These are phyloP conservation scores for Marvania coccoides DNA, from an alignment of 139 green algal species.

Conservation along the genomic window DNA sequence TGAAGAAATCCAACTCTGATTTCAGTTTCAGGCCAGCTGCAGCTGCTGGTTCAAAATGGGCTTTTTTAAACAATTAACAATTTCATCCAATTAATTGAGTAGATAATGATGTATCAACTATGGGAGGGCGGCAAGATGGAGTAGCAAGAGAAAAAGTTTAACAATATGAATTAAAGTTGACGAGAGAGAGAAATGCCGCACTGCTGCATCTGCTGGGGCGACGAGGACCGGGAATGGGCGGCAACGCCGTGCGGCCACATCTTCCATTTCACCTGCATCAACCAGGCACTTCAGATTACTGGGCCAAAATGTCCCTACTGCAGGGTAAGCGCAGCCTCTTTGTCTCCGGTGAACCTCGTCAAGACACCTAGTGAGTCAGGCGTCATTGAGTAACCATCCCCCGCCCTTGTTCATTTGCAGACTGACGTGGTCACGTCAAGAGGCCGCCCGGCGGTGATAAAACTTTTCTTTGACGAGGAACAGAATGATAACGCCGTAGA, in stretches of 20 bases:
- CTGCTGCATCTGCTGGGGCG: background rate
- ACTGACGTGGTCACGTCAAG: background rate
- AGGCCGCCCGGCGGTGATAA: background rate
- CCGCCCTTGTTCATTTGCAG: background rate
- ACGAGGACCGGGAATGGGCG: background rate
- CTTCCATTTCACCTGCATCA: slow-evolving; percentile 16
- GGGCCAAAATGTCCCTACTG: slow-evolving; percentile 7
- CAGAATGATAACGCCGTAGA: background rate
- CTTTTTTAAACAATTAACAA: background rate
- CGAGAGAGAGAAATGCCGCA: background rate
- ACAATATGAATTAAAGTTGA: background rate
- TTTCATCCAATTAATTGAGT: background rate
- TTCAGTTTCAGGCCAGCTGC: too few relatives aligned
- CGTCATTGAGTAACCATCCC: too few relatives aligned
- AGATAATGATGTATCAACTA: background rate
- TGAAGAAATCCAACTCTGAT: too few relatives aligned
- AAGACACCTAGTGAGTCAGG: too few relatives aligned
- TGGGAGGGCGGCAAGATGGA: background rate
- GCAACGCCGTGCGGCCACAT: slow-evolving; percentile 21
- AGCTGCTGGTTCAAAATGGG: too few relatives aligned
- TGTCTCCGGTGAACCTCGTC: background rate
- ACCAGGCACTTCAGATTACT: background rate
- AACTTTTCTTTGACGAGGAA: slow-evolving; percentile 13
- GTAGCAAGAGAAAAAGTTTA: background rate
- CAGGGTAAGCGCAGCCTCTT: background rate